Conservation (phyloP, 2,329 filamentous ascomycete genomes). For the Aureobasidium lini region DNA sequence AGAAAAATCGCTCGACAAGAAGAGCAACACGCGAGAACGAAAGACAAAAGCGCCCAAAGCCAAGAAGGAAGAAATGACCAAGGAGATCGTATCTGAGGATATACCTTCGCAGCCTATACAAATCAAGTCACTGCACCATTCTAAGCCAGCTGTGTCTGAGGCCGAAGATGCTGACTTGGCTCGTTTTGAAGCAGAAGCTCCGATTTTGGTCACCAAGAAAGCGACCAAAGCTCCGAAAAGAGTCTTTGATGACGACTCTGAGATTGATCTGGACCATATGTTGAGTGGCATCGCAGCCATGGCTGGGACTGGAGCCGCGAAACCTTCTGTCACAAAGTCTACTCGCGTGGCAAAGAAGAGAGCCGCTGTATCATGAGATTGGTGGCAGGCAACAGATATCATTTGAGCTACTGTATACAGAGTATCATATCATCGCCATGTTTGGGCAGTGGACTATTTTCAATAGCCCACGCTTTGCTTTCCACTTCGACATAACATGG, state of each 20-base stretch:
- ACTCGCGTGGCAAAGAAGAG: neutral
- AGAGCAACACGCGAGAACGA: too few relatives aligned
- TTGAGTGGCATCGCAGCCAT: slow-evolving; percentile 4
- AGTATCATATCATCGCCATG: too few relatives aligned
- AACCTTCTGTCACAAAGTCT: neutral
- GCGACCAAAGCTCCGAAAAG: neutral
- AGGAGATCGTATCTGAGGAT: neutral
- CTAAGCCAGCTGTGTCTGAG: neutral
- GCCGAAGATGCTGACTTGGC: neutral
- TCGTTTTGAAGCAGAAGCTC: neutral
- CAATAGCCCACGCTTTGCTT: too few relatives aligned
- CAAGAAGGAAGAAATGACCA: too few relatives aligned
- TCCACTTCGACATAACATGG: too few relatives aligned
- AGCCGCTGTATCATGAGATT: neutral
- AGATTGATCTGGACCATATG: slow-evolving; percentile 6
- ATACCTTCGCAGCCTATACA: neutral
- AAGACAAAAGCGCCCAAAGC: too few relatives aligned
- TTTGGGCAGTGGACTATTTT: too few relatives aligned
- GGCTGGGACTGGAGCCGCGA: neutral
- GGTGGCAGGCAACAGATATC: neutral
- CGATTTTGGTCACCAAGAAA: neutral
- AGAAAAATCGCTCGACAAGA: too few relatives aligned
- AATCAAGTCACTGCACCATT: neutral
- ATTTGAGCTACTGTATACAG: too few relatives aligned
- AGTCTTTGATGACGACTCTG: neutral